Evolutionary conservation across 2,329 filamentous ascomycete species (phyloP), one percentile per base, ranked within the genome.

Genomic region (Cytospora mali): DNA sequence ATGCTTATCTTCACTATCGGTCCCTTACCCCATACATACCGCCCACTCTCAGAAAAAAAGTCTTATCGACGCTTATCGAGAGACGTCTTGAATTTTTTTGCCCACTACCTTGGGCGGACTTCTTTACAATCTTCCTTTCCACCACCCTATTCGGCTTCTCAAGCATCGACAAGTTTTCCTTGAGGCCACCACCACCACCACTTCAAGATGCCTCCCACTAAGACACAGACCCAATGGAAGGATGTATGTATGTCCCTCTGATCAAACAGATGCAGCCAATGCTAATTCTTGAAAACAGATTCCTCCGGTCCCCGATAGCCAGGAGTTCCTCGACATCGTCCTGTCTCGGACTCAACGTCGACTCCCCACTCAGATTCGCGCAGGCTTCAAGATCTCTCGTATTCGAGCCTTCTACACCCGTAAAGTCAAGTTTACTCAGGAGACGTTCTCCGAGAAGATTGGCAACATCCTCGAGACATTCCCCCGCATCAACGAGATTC

Each of bases 251-350:
- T 29, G 31, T 58, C 10, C 23, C 29, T 1, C 31, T 23, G 3
- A 50, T 56, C 1, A 52, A 18, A 21, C 6, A 16, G 23, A 21
- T 52, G 50, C 50, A 52, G 21, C n/a, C n/a, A 52, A 54, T 54
- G 27, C 52, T 55, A 39, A 29, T 31, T 18, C 11, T 25, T 9
- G 86, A 86, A 89, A 88, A 75, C 88, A 91, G 74, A 96, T 96
- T 71, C 88, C 90, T 67, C 92, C 92, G 68, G 92, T 96, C 69
- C 94, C 94, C 63, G 96, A 91, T 72, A 89, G 89, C 76, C 90
- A 96, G 81, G 95, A 99, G 79, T 98, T 99, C 74, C 84, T 99
- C 71, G 95, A 99, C 79, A 97, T 99, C 75, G 93, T 98, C 68
- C 85, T 99, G 72, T 96, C 91, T 73, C 85, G 95, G 70, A 97